Evolutionary conservation across 345 rosid species (phyloP), one percentile per base, ranked within the genome.

Genomic region (Anastatica hierochuntica): DNA sequence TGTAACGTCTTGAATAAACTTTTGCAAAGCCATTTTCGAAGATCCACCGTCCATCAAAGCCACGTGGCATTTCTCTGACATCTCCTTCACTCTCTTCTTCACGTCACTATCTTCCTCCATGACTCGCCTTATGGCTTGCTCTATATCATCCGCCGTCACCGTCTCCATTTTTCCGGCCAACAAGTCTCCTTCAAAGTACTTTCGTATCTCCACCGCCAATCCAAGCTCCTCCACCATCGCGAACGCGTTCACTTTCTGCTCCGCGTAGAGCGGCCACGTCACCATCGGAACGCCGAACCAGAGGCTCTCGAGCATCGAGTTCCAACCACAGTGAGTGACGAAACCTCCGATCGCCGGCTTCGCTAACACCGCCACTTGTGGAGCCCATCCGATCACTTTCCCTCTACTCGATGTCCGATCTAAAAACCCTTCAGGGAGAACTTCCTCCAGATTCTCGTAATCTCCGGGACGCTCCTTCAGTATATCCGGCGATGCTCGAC

Each of bases 251-350:
- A 75, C 18, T 23, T 71, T 85, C 30, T 84, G 94, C 62, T 84
- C 83, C 0, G 66, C 67, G 46, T 55, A 60, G 3, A 65, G 63
- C 9, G 88, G 88, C 82, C 82, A 76, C 0, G 83, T 61, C 10
- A 76, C 79, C 11, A 74, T 53, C 4, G 80, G 83, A 12, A 81
- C 82, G 6, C 77, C 80, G 9, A 68, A 74, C 83, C 83, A 77
- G 29, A 79, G 10, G 49, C 82, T 69, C 69, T 84, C 88, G 1
- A 81, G 50, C 1, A 50, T 55, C 1, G 94, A 84, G 60, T 84
- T 84, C 88, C 94, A 82, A 0, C 87, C 95, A 6, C 85, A 79
- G 47, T 83, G 85, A 4, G 88, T 60, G 1, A 79, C 80, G 6
- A 82, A 79, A 0, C 81, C 74, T 2, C 78, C 86, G 0, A 76